Base-by-base conservation (phyloP, 2,329 filamentous ascomycete genomes). In the Hawksworthiomyces lignivorus region DNA sequence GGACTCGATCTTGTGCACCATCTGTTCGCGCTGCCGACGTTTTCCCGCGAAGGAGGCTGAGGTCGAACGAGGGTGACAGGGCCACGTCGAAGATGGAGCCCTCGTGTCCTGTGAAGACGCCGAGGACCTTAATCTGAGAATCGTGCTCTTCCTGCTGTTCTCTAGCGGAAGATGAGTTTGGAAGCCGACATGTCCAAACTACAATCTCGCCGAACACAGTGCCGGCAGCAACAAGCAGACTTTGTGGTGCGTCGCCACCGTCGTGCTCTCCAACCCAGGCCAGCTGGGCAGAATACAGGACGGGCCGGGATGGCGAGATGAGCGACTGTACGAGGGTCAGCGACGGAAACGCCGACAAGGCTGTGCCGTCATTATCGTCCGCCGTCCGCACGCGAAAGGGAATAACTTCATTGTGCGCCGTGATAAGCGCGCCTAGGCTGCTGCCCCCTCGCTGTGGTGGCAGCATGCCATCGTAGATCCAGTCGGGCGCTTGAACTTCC, bases 181-280 rank as follows among this genome's bases (percentile, higher is more conserved):
- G 22, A 43, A 48, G n/a, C 72, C 52, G 35, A 52, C 78, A 88
- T 50, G 81, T 85, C 92, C 92, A 97, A 14, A 94, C 75, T 28
- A 96, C 70, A 26, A 98, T 84, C 60, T 97, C 89, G 4, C 92
- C 92, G 62, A 97, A 97, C 1, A 90, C 88, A 0, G 92, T 97
- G 1, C 92, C 92, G 4, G 85, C 85, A 7, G 87, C 87, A 38
- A 96, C 75, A 17, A 96, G 70, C 34, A 94, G 68, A 14, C 15
- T 20, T 12, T 10, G 18, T 19, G 17, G 17, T 7, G 10, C 19
- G 19, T 38, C 36, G 11, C 12, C 34, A 14, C 26, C n/a, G 15
- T 14, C 24, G 6, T 69, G 66, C 6, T 60, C 41, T 7, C 72
- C 70, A 7, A 80, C 62, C 72, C 82, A 86, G 29, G 71, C 63